Base-by-base conservation (phyloP, 805 yeast genomes). In the Saccharomycopsis sp. region DNA sequence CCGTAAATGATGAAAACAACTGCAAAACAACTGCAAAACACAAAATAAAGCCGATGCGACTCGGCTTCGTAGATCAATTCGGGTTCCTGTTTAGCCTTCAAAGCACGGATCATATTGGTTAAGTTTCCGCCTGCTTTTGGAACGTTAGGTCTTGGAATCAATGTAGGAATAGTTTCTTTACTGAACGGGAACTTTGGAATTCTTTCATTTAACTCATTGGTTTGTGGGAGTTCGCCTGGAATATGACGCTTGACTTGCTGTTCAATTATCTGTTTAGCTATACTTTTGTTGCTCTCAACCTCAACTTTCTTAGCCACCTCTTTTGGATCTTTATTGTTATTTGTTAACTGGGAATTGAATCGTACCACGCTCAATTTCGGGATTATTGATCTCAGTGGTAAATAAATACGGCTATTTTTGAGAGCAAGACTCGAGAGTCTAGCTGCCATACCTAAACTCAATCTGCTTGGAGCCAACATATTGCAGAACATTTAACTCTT, bases 11-110 rank as follows among this genome's bases (percentile, higher is more conserved):
- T 75, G 64, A 86, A 81, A 9, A 85, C 83, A 44, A 87, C 72
- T 0, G 91, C 89, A 66, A 86, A 77, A 52, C 88, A 82, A 62
- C 84, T 82, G 67, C 88, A 81, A 20, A 83, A 79, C 9, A 87
- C 73, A 69, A 88, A 89, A 69, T 88, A 89, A 35, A 87, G 74
- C 58, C 87, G 75, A 68, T 89, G 96, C 0, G 94, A 88, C 70
- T 89, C 96, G 24, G 91, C 83, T 74, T 88, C 93, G 70, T 89
- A 89, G 51, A 89, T 77, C 56, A 89, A 73, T 66, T 88, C 96
- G 0, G 93, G 93, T 53, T 79, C 77, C 12, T 71, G 72, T 64
- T 84, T 81, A 47, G 73, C 72, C 60, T 78, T 74, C 61, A 89
- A 72, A 9, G 80, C 77, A 58, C 78, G 78, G 64, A 86, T 73